Evolutionary conservation across 768 basidiomycete genomes (phyloP).

Genomic region (Boletus barrowsii): DNA sequence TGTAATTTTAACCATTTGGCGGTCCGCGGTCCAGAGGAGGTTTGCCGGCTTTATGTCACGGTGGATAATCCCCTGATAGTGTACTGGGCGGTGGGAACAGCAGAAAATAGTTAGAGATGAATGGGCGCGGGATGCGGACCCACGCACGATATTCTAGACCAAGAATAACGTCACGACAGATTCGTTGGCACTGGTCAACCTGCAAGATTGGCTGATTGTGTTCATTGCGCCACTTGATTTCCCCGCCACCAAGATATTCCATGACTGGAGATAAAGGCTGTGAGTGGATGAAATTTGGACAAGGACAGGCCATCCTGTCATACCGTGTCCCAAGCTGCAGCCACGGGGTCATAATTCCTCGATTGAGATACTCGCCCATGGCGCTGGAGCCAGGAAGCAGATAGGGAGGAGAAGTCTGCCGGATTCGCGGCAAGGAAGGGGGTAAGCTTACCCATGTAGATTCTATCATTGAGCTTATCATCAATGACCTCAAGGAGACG

Average conservation of each 20-base stretch:
- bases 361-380: slow-evolving; percentile 30
- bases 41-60: slow-evolving; percentile 99
- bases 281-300: slow-evolving; percentile 19
- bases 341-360: slow-evolving; percentile 34
- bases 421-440: slow-evolving; percentile 9
- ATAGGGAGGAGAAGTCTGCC: slow-evolving; percentile 16
- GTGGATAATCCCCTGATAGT: slow-evolving; percentile 97
- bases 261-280: slow-evolving; percentile 56
- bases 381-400: slow-evolving; percentile 21
- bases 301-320: slow-evolving; percentile 23
- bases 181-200: slow-evolving; percentile 78
- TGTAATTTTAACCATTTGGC: slow-evolving; percentile 89
- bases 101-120: slow-evolving; percentile 1
- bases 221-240: slow-evolving; percentile 82
- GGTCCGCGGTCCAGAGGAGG: slow-evolving; percentile 85
- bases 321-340: slow-evolving; percentile 30
- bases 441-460: slow-evolving; percentile 84
- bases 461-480: slow-evolving; percentile 80
- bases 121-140: slow-evolving; percentile 7
- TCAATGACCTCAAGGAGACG: slow-evolving; percentile 92
- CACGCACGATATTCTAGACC: slow-evolving; percentile 92
- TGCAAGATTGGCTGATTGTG: slow-evolving; percentile 70
- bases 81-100: slow-evolving; percentile 53
- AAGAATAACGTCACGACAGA: slow-evolving; percentile 89
- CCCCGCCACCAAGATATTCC: slow-evolving; percentile 95